Conservation (phyloP, 768 basidiomycete genomes). For the Imleria badia region DNA sequence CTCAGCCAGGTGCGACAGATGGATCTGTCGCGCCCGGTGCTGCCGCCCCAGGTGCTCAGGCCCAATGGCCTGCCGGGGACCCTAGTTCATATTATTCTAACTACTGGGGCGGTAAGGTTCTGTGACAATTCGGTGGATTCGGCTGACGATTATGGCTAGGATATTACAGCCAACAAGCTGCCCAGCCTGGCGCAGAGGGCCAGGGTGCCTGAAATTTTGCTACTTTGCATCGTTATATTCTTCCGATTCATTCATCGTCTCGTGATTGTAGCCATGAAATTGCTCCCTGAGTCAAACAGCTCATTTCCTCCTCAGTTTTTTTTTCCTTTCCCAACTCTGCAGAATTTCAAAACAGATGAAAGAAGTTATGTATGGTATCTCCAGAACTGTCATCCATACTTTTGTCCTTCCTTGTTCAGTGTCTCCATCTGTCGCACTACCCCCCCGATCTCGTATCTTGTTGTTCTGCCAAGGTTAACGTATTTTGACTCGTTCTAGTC, state of each 20-base stretch:
- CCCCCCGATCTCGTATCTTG: constrained; percentile 19
- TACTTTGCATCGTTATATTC: constrained; percentile 27
- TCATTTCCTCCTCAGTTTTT: constrained; percentile 19
- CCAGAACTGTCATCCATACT: constrained; percentile 31
- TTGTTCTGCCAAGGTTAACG: constrained; percentile 27
- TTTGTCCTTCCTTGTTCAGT: constrained; percentile 25
- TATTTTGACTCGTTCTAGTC: constrained; percentile 18
- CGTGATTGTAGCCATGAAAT: constrained; percentile 36
- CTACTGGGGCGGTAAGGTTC: constrained; percentile 75
- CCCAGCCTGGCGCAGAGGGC: constrained; percentile 60
- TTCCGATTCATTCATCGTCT: constrained; percentile 22
- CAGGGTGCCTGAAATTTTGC: constrained; percentile 33
- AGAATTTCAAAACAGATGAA: constrained; percentile 33
- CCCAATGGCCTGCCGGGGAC: constrained; percentile 76
- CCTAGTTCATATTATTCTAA: constrained; percentile 76
- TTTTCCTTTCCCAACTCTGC: constrained; percentile 26
- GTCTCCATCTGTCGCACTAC: constrained; percentile 20
- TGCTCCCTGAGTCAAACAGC: constrained; percentile 19
- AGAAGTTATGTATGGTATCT: constrained; percentile 35
- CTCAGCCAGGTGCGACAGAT: constrained; percentile 57
- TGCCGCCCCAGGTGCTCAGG: constrained; percentile 60
- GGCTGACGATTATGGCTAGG: constrained; percentile 43
- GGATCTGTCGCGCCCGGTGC: constrained; percentile 46
- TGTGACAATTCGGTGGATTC: background rate
- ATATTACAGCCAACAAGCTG: constrained; percentile 78